A percentile compares a stretch with the other conserved stretches of the same genome.
Evolutionary conservation across 371 early-diverging fungal genomes (phyloP).

Genomic region (Rhizopus sp.): DNA sequence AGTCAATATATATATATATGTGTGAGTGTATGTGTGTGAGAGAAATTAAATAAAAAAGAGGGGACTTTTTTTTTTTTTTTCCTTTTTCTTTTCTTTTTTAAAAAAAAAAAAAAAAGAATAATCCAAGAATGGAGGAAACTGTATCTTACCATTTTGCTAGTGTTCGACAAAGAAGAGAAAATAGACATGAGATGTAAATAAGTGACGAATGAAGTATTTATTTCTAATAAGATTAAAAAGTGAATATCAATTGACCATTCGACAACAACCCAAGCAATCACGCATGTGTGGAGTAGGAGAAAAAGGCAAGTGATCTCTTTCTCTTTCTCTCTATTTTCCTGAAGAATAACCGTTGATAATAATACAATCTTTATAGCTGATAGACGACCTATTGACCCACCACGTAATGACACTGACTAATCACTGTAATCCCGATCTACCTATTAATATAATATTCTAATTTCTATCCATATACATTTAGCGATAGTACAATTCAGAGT

Average conservation of each 20-base stretch:
- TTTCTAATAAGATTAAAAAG: conserved; percentile 27
- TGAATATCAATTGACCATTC: conserved; percentile 70
- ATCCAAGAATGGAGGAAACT: conserved; percentile 46
- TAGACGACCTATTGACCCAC: conserved; percentile 93
- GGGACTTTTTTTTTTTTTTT: conserved; percentile 1
- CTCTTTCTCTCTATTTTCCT: too few species aligned
- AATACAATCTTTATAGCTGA: conserved; percentile 64
- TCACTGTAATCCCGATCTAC: conserved; percentile 54
- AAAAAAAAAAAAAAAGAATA: too few species aligned
- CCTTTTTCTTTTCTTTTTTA: conserved; percentile 6
- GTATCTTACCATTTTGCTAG: conserved; percentile 62
- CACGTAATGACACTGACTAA: conserved; percentile 81
- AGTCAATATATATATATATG: too few species aligned
- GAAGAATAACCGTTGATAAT: not conserved
- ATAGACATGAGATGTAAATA: conserved; percentile 56
- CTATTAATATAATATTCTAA: not conserved
- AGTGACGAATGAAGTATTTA: not conserved
- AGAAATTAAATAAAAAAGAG: not conserved
- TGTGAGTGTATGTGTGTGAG: too few species aligned
- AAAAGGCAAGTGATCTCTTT: conserved; percentile 61
- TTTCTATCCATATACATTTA: conserved; percentile 7
- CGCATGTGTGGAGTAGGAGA: conserved; percentile 94
- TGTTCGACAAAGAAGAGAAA: conserved; percentile 58
- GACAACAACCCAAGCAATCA: conserved; percentile 93
- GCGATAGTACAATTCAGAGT: conserved; percentile 82